A percentile compares a stretch with the other conserved stretches of the same genome.
phyloP scores from a whole-genome alignment of 495 filamentous ascomycete genomes.

The Xylaria grammica region DNA sequence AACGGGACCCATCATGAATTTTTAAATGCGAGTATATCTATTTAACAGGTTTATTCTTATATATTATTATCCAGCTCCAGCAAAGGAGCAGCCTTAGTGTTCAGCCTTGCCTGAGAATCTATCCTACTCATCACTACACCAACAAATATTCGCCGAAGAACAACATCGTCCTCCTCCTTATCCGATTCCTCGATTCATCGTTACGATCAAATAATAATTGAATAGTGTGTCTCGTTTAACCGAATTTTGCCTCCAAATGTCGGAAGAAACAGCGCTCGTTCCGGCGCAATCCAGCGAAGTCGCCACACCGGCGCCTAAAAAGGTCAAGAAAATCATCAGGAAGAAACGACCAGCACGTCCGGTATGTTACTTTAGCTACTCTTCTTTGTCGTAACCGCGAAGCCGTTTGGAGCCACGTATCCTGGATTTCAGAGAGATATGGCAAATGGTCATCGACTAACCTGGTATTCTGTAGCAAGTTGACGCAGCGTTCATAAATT shows the following conservation, averaged over 20 bases:
- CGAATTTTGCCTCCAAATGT: too few relatives aligned
- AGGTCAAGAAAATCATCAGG: slow-evolving; percentile 67
- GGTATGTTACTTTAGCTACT: too few relatives aligned
- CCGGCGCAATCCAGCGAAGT: slow-evolving; percentile 48
- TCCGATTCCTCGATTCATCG: not conserved
- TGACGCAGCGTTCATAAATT: slow-evolving; percentile 77
- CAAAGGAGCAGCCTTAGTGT: not conserved
- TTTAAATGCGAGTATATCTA: too few relatives aligned
- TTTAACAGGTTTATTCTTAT: too few relatives aligned
- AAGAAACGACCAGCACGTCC: slow-evolving; percentile 72
- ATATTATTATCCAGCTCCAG: too few relatives aligned
- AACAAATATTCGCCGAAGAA: not conserved
- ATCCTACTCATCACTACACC: not conserved
- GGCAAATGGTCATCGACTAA: too few relatives aligned
- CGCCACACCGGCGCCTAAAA: slow-evolving; percentile 53
- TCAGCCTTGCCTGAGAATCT: slow-evolving; percentile 6
- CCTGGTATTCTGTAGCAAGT: too few relatives aligned
- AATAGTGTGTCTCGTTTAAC: too few relatives aligned
- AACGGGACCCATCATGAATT: too few relatives aligned
- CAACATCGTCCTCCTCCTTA: not conserved
- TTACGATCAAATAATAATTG: not conserved
- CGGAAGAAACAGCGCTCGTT: slow-evolving; percentile 37
- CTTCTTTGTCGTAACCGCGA: too few relatives aligned
- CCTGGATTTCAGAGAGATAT: too few relatives aligned
- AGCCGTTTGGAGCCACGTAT: too few relatives aligned